Evolutionary conservation across 1,284 basidiomycete genomes (phyloP), one percentile per base, ranked within the genome.

Genomic region (Trichosporon sp.): DNA sequence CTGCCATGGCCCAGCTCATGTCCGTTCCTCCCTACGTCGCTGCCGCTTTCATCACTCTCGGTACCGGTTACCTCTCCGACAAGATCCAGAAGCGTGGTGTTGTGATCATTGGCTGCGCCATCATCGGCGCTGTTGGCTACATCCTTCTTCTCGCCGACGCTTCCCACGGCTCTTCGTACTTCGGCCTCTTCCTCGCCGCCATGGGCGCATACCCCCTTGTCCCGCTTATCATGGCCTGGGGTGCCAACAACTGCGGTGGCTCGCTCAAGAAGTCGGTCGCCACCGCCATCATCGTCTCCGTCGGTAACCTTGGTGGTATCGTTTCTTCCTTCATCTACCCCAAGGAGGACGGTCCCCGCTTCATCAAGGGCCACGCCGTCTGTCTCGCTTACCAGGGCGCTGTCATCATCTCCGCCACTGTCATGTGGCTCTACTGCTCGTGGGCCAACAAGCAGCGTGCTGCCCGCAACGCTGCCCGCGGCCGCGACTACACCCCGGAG

Each of bases 1-100:
- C 90, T 7, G 90, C 90, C 0, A 85, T 85, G 1, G 90, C 91
- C n/a, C 91, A 92, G 79, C 84, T 92, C 23, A 73, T 77, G 72
- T 70, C 71, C 23, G 74, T 73, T 27, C 76, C 76, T 18, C 76
- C 75, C 15, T 77, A 78, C 70, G 70, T 78, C 27, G 65, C 77
- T 64, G 76, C 78, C 3, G 76, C 79, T 11, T 65, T 77, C 31
- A 47, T 75, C 29, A 79, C 78, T 4, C 66, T 83, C 64, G 38
- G 75, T 42, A 74, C 78, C 4, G 80, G 81, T 11, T 78, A 72
- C 65, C 63, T 77, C 4, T 81, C 82, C 15, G 82, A 83, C 72
- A 73, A 74, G 29, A 71, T 74, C 56, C 74, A 77, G 63, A 73
- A 75, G 64, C 72, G 81, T 42, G 80, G 80, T 1, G 65, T 83